These are phyloP conservation scores for Hordeum pubiflorum DNA, from an alignment of 202 grass and related monocot species.

Conservation along the genomic window DNA sequence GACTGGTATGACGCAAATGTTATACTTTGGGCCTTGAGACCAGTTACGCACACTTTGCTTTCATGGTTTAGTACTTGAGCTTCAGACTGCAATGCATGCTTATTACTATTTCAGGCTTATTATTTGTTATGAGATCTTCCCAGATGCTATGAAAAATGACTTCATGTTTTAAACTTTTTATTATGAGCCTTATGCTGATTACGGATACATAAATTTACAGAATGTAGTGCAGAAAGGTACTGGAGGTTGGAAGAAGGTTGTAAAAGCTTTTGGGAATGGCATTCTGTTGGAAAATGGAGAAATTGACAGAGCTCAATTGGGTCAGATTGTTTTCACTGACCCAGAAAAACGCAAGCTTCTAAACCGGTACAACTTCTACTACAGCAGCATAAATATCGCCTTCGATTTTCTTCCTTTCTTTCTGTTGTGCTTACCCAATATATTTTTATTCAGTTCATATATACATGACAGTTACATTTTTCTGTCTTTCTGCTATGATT, in stretches of 20 bases:
- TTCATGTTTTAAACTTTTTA: not conserved
- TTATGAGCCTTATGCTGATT: conserved; percentile 15
- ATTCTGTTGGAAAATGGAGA: conserved; percentile 69
- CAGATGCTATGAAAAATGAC: not conserved
- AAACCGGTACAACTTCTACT: conserved; percentile 44
- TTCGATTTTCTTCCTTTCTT: not conserved
- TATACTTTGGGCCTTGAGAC: not conserved
- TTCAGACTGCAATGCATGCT: not conserved
- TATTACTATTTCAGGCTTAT: not conserved
- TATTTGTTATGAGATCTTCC: not conserved
- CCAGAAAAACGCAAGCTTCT: conserved; percentile 55
- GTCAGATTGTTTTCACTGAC: conserved; percentile 83
- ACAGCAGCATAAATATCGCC: not conserved
- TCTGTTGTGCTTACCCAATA: not conserved
- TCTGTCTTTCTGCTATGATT: not conserved
- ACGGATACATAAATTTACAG: conserved; percentile 32
- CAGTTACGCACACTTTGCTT: not conserved
- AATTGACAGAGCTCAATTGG: conserved; percentile 70
- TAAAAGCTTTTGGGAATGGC: conserved; percentile 68
- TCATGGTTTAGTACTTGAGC: not conserved
- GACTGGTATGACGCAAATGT: not conserved
- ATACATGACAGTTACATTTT: not conserved
- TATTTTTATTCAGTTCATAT: not conserved
- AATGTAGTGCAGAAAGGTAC: conserved; percentile 76
- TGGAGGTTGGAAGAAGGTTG: conserved; percentile 80